phyloP scores from a whole-genome alignment of 2,329 filamentous ascomycete species.

The Colletotrichum chrysophilum region DNA sequence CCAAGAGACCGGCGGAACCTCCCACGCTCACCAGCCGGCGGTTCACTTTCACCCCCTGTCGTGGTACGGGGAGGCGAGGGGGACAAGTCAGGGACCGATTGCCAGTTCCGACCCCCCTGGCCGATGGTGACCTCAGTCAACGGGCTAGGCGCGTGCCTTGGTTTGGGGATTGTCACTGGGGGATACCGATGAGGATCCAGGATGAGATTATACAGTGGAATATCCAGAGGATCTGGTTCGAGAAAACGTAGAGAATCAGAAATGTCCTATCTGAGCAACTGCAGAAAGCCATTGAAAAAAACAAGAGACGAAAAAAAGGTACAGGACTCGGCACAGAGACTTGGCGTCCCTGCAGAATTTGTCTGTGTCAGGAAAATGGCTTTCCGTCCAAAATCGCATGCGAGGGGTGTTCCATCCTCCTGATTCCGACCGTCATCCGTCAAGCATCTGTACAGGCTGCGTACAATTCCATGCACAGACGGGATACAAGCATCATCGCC shows the following conservation, averaged over 20 bases:
- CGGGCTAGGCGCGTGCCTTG: neutral
- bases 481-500: neutral
- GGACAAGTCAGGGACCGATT: neutral
- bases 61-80: neutral
- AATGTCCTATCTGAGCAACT: neutral
- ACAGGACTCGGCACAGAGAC: neutral
- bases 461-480: neutral
- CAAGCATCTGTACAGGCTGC: neutral
- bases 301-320: neutral
- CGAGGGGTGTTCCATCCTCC: conserved; percentile 1
- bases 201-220: neutral
- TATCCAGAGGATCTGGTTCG: neutral
- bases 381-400: conserved; percentile 15
- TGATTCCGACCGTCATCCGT: neutral
- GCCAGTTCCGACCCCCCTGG: neutral
- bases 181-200: neutral
- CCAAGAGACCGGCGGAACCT: neutral
- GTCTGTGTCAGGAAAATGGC: conserved; percentile 9
- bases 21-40: neutral
- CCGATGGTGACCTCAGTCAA: neutral
- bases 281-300: neutral
- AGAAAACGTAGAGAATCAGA: neutral
- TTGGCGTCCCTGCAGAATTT: conserved; percentile 15
- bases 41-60: neutral
- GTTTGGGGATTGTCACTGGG: neutral